A percentile compares a stretch with the other conserved stretches of the same genome.
Conservation (phyloP, 345 rosid genomes). For the Gossypium longicalyx region DNA sequence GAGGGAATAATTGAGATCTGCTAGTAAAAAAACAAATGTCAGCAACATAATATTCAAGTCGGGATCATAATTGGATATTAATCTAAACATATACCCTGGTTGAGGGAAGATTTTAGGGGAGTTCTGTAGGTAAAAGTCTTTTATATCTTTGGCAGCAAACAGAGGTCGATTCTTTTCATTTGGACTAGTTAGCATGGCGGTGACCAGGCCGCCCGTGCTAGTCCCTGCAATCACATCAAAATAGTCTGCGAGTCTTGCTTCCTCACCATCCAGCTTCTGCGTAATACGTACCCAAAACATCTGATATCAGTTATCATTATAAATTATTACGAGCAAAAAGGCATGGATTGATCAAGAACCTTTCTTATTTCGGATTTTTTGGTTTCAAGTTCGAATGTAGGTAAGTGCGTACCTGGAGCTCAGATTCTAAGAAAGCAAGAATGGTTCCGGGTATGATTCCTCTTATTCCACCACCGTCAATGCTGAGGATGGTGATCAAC, state of each 20-base stretch:
- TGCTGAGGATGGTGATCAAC: constrained; percentile 4
- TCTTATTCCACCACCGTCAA: constrained; percentile 18
- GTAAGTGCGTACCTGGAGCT: constrained; percentile 30
- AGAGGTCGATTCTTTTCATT: constrained; percentile 43
- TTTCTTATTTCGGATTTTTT: too few relatives aligned
- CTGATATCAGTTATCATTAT: neutral
- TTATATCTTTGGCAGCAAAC: constrained; percentile 59
- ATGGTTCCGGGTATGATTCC: constrained; percentile 41
- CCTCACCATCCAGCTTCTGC: constrained; percentile 49
- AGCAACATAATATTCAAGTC: neutral
- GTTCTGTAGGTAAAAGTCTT: constrained; percentile 42
- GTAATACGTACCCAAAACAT: neutral
- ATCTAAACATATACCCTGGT: constrained; percentile 17
- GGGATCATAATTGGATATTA: neutral
- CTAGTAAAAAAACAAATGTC: neutral
- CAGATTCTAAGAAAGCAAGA: constrained; percentile 27
- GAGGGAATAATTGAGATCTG: constrained; percentile 28
- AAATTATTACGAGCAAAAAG: neutral
- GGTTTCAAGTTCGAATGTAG: too few relatives aligned
- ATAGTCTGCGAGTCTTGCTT: constrained; percentile 51
- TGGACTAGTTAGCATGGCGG: constrained; percentile 46
- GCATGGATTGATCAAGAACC: too few relatives aligned
- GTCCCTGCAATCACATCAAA: constrained; percentile 48
- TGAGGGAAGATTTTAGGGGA: constrained; percentile 63
- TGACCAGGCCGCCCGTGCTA: constrained; percentile 51